Base-by-base conservation (phyloP, 225 moss, liverwort and hornwort species). In the Pleurozium schreberi region DNA sequence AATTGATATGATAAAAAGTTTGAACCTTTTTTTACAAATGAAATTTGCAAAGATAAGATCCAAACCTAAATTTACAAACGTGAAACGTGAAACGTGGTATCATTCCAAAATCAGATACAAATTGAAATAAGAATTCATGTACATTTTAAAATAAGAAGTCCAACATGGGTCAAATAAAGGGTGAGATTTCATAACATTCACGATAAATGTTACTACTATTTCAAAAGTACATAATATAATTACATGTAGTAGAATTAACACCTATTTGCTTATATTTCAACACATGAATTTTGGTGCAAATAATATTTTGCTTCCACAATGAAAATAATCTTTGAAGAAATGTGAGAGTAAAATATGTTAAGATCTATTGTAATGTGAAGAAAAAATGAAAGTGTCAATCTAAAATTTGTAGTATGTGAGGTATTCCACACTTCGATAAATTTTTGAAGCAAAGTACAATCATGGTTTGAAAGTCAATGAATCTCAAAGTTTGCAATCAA, bases 261-360 rank as follows among this genome's bases (percentile, higher is more conserved):
- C 3, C 22, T 14, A 52, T 36, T 34, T 36, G 10, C 52, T 75
- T 52, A 14, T 52, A 34, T 53, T 53, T 14, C 15, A 77, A 36
- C 0, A 53, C 9, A 23, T 52, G 9, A 53, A 0, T 53, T 23
- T 36, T 36, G 14, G 3, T 52, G 2, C 2, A 2, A 34, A 50
- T 21, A 50, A 75, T 50, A 21, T 50, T 34, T 50, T 2, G 4
- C 14, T 36, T 76, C 9, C 0, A 52, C 5, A 77, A 53, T 1
- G 0, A 38, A 1, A 38, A 77, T 1, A 53, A 77, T 52, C 38
- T 25, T 38, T 14, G 4, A 53, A 53, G 23, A 55, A 8, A 12
- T 38, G 15, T 55, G 6, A 38, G 0, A 5, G 0, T 15, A 77
- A 38, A 0, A 23, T 22, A 14, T 34, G 8, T 2, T 34, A 14